Base-by-base conservation (phyloP, 805 yeast species). In the Myxozyma mucilagina region DNA sequence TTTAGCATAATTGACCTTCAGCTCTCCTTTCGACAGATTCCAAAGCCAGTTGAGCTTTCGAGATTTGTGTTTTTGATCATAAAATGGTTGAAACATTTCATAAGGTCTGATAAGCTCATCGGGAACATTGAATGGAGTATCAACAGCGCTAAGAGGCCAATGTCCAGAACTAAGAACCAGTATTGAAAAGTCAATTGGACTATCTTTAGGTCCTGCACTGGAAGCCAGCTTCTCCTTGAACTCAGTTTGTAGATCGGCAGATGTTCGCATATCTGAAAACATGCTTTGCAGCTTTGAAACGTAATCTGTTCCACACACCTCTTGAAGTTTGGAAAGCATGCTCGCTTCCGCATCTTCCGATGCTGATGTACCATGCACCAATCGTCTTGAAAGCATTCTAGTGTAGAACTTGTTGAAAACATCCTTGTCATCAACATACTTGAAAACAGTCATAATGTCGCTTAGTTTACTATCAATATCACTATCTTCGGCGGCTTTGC, bases 41-140 rank as follows among this genome's bases (percentile, higher is more conserved):
- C 97, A 94, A 61, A 93, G 82, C 99, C 99, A 94, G 71, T 89
- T 88, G 69, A 94, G 82, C 66, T 90, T 85, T 74, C 98, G 83
- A 11, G 97, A 97, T 64, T 79, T 83, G 74, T 93, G 97, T 69
- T 87, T 87, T 39, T 80, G 77, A 47, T 83, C 79, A 74, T 93
- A 96, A 61, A 88, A 80, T 44, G 82, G 80, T 59, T 85, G 85
- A 57, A 93, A 84, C 56, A 83, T 82, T 56, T 86, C 84, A 68
- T 87, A 83, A 0, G 96, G 83, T 44, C 80, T 79, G 59, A 78
- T 72, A 60, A 96, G 79, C 65, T 84, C 88, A 4, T 79, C 73
- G 1, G 99, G 97, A 51, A 96, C 76, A 47, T 76, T 76, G 71
- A 85, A 84, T 11, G 81, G 79, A 50, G 81, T 70, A 32, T 76